Base-by-base conservation (phyloP, 2,329 filamentous ascomycete genomes). In the Aureobasidium pullulans region DNA sequence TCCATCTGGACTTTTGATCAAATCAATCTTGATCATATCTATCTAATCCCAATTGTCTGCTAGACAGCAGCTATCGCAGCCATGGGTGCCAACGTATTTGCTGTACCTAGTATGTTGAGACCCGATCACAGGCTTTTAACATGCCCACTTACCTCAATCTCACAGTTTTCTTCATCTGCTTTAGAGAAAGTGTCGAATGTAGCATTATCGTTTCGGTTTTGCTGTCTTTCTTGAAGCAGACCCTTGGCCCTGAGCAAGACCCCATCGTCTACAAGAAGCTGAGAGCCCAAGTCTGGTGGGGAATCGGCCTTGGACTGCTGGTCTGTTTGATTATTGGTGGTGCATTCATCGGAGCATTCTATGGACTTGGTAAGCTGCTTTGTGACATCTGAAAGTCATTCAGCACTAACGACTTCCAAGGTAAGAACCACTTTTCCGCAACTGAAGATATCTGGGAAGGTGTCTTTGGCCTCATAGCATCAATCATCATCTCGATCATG, bases 191-290 rank as follows among this genome's bases (percentile, higher is more conserved):
- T 43, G 77, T 96, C 49, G 90, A 96, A 77, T 88, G 87, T 0
- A 86, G 83, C 68, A 90, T 96, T 69, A 89, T 96, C 66, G 84
- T 95, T 63, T 93, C 90, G 0, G 87, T 96, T n/a, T 78, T 96
- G 36, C 81, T 96, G 42, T 84, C 90, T 23, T 95, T 94, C 71
- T 76, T 95, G 61, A 94, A 93, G 72, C 88, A 94, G 71, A 89
- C 87, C 3, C 81, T 95, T 39, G 84, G 84, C 0, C 83, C 85
- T 9, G 79, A 84, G 59, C 74, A 80, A 61, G 85, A 91, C 75
- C 74, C 73, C 5, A 69, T 66, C 2, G 75, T 86, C 1, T 87
- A 89, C 75, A 92, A 88, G 73, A 80, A 79, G 62, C 79, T 92
- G 9, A 77, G 84, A 36, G 81, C 77, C 62, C 87, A 90, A 77